Evolutionary conservation across 257 asterid genomes (phyloP), one percentile per base, ranked within the genome.

Genomic region (Hygrophila difformis): DNA sequence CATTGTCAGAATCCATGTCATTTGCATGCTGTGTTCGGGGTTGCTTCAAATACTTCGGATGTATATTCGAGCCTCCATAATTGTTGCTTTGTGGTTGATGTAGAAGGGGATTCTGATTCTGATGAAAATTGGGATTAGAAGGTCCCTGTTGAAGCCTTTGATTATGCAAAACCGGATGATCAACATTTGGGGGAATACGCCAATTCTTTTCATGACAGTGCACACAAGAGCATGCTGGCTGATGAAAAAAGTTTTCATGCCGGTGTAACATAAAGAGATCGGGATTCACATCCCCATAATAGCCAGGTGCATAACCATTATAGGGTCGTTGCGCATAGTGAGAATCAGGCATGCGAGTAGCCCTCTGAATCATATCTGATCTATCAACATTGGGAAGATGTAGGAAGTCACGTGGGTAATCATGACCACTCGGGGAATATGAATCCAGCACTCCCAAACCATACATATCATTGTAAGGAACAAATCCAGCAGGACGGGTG

Each of bases 221-320:
- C 60, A 56, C 68, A 41, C 93, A 88, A 46, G 94, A 74, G 77
- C 94, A 89, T n/a, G 92, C 62, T 3, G 91, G 76, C 60, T 79
- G 96, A 59, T 76, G 93, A 47, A 68, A 73, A 57, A 73, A 65
- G 61, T 74, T 70, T 57, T 81, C 94, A 29, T 71, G 96, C 15
- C 78, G 71, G 42, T 77, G 79, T 40, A 85, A 64, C 60, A 71
- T 62, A 61, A 69, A 69, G 42, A 44, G 71, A 15, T 78, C 87
- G 10, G 58, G 76, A 48, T 64, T 71, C 44, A 57, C 66, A 59
- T 72, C 81, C 12, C 64, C 55, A 37, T 64, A 58, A 39, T 59
- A 77, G 31, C 79, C 78, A 8, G 80, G 78, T 54, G 63, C 60
- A 39, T 62, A 76, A 37, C 70, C 82, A 8, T 57, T 72, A 52